Evolutionary conservation across 1,284 basidiomycete species (phyloP), one percentile per base, ranked within the genome.

Genomic region (Ustilago vetiveriae): DNA sequence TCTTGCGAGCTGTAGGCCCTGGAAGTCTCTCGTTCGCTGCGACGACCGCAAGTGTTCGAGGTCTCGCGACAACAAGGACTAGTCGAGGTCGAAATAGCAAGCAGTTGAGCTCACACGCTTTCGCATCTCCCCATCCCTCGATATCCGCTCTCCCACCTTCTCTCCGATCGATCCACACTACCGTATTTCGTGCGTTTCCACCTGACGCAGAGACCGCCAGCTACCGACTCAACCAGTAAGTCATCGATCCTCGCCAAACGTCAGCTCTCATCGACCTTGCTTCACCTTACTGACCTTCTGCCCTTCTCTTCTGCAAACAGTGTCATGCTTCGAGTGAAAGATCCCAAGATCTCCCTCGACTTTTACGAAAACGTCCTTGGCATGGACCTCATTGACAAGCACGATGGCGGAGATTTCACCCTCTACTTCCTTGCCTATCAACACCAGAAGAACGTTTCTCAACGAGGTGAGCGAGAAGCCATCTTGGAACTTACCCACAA

Each of bases 251-350:
- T 30, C 14, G 10, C 29, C 29, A 4, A 2, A 30, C 29, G 9
- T 35, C 1, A 8, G n/a, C 40, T n/a, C 33, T 6, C 33, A 35
- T 35, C 30, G 13, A 16, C 11, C 40, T n/a, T 16, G 22, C 4
- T 37, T 17, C 14, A 32, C n/a, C 22, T 30, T 30, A 23, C 39
- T 27, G 7, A n/a, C n/a, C n/a, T n/a, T n/a, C n/a, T n/a, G n/a
- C 10, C 27, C 23, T 8, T 24, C 5, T 46, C 33, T 16, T 23
- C 1, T 24, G 3, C 17, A 21, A 0, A n/a, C 47, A 76, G 94
- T 84, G 92, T 90, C 27, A 93, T 92, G 91, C 83, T 94, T 78
- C 88, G 94, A 72, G 86, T 95, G 82, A 93, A 90, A 85, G 92
- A 96, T 82, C 90, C 92, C 16, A 88, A 93, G 42, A 46, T 44